Conservation (phyloP, 2,329 filamentous ascomycete genomes). For the Neurospora sp. region DNA sequence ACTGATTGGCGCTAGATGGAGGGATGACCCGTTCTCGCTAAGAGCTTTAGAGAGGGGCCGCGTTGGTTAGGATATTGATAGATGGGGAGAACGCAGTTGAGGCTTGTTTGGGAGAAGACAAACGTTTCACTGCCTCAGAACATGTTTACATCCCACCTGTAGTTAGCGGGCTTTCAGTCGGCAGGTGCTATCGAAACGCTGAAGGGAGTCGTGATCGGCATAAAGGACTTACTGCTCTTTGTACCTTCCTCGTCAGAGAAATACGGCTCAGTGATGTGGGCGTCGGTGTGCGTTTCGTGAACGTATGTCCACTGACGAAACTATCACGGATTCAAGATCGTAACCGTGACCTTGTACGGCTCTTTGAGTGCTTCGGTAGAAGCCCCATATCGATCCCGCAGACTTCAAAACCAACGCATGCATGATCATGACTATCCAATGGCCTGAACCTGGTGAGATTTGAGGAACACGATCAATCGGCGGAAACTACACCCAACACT, state of each 20-base stretch:
- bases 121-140: neutral
- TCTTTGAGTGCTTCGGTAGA: too few relatives aligned
- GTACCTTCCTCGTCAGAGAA: neutral
- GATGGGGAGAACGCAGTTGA: rapidly evolving
- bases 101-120: rapidly evolving
- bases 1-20: neutral
- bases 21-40: rapidly evolving
- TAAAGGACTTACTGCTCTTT: neutral
- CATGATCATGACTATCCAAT: too few relatives aligned
- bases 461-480: too few relatives aligned
- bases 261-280: too few relatives aligned
- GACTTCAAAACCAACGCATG: too few relatives aligned
- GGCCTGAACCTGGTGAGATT: too few relatives aligned
- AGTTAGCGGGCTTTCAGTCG: neutral
- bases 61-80: neutral
- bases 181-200: neutral
- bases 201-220: neutral
- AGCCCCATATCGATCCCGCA: too few relatives aligned
- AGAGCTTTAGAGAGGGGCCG: neutral
- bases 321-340: too few relatives aligned
- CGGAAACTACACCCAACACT: too few relatives aligned
- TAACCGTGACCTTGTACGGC: too few relatives aligned
- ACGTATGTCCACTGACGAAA: too few relatives aligned
- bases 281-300: too few relatives aligned
- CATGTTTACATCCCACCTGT: neutral